phyloP scores from a whole-genome alignment of 2,329 filamentous ascomycete genomes.

The Ophiostoma ulmi region DNA sequence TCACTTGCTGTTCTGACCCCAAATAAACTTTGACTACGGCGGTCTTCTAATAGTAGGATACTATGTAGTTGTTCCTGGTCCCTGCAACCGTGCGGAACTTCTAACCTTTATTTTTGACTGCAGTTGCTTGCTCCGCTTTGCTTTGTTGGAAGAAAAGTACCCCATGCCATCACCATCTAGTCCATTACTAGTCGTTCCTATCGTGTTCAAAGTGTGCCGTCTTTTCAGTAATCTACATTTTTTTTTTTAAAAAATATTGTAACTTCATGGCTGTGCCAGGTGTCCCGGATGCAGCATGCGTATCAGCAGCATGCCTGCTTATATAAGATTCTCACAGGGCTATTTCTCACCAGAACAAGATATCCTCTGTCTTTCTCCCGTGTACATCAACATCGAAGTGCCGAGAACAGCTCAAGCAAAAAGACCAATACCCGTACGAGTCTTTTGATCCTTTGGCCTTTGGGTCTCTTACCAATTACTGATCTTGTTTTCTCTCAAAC shows the following conservation, averaged over 20 bases:
- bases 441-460: not conserved
- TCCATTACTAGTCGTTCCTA: not conserved
- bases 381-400: not conserved
- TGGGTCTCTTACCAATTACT: not conserved
- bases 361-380: not conserved
- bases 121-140: not conserved
- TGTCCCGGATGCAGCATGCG: not conserved
- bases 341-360: not conserved
- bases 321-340: not conserved
- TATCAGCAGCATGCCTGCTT: not conserved
- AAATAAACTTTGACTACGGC: not conserved
- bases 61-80: not conserved
- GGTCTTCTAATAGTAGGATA: not conserved
- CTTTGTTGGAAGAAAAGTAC: not conserved
- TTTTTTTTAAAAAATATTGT: not conserved
- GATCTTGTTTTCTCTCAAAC: not conserved
- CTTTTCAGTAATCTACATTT: not conserved
- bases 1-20: not conserved
- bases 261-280: not conserved
- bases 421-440: not conserved
- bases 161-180: not conserved
- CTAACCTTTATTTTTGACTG: not conserved
- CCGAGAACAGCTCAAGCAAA: not conserved
- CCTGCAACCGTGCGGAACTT: slow-evolving; percentile 5
- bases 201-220: not conserved